Evolutionary conservation across 768 basidiomycete genomes (phyloP), one percentile per base, ranked within the genome.

Genomic region (Galerina sulciceps): DNA sequence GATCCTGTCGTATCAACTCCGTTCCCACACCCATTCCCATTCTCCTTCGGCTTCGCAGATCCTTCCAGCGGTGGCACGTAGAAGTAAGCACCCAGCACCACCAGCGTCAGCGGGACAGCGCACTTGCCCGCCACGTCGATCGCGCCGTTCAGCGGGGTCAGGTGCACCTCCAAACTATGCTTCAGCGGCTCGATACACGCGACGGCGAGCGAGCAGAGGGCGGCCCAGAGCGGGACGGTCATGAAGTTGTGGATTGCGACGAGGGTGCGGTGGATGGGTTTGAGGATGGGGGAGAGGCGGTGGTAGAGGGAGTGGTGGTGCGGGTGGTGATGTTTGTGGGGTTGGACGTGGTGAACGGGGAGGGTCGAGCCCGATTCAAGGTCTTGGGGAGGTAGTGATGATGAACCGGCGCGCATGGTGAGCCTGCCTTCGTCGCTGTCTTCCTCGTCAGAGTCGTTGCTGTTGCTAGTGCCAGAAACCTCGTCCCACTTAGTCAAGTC

Each of bases 61-160:
- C 35, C 31, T 13, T n/a, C 20, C 15, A 15, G 40, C 35, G 48
- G n/a, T 18, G 10, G 65, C 9, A 64, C 77, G 69, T 88, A 90
- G 75, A 96, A 96, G 78, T 96, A 98, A 10, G 91, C 94, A 9
- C 96, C 96, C 41, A 98, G 87, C 4, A 97, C 94, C 56, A 98
- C 81, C 22, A 97, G 78, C 1, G 96, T 98, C 22, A 98, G 68
- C 0, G 96, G 96, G 58, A 97, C 89, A 6, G 89, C 87, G 58
- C 91, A 93, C 58, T 81, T 85, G 1, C 94, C 92, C 0, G 89
- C 86, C 10, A 78, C 75, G 2, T 76, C 79, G 47, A 95, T 73
- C 0, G 91, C 88, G 31, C 86, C 84, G 64, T 86, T 89, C 59
- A 93, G 69, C 0, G 89, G 85, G 31, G 76, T 79, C 71, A 91